Conservation (phyloP, 495 filamentous ascomycete genomes). For the Thermothielavioides terrestris region DNA sequence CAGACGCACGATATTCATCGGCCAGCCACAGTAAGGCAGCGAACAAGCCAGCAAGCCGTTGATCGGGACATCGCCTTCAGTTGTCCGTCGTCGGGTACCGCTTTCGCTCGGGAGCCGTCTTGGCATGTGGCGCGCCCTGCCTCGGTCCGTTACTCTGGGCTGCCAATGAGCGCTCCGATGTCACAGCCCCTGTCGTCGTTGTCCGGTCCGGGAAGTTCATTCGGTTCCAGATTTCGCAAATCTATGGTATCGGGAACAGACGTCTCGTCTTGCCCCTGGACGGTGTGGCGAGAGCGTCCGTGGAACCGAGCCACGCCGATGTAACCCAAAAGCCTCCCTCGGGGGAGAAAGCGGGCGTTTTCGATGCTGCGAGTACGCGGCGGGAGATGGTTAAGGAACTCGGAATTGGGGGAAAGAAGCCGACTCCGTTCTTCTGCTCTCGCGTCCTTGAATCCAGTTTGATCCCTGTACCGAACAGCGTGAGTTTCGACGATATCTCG, state of each 20-base stretch:
- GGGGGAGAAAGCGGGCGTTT: neutral
- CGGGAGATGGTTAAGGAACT: neutral
- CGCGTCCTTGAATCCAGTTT: neutral
- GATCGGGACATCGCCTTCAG: no score
- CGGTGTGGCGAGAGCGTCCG: no score
- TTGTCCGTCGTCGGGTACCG: no score
- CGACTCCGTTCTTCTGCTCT: no score
- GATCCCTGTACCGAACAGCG: no score
- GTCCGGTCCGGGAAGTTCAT: neutral
- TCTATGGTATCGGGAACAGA: conserved; percentile 16
- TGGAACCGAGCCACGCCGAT: no score
- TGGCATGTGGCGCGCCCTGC: no score
- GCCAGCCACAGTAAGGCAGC: no score
- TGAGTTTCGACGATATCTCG: neutral
- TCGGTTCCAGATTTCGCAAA: conserved; percentile 15
- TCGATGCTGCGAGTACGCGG: neutral
- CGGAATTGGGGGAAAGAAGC: neutral
- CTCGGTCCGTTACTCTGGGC: neutral
- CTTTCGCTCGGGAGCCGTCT: no score
- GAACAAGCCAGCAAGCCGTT: no score
- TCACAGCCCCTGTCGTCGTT: neutral
- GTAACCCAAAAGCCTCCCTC: conserved; percentile 1
- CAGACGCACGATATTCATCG: no score
- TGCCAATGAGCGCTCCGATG: neutral
- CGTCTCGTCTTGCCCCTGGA: neutral